Base-by-base conservation (phyloP, 1,284 basidiomycete genomes). In the Ganoderma lingzhi region DNA sequence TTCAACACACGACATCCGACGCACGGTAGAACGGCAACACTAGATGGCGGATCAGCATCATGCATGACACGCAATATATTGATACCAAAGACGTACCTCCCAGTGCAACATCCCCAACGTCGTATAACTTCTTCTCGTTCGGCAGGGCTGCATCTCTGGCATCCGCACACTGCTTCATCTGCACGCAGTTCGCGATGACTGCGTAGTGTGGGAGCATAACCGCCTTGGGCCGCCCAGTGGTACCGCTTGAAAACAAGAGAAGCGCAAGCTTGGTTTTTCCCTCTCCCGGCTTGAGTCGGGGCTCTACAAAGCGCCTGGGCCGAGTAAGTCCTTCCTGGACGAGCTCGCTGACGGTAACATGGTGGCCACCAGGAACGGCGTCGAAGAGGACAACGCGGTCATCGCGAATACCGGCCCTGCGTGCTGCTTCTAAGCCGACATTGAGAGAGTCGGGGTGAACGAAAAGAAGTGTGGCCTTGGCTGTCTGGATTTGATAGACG, bases 171-270 rank as follows among this genome's bases (percentile, higher is more conserved):
- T 81, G 76, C 19, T 84, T 84, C 76, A 84, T 86, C 77, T 92
- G 91, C 10, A 92, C 78, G 6, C 91, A 78, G 76, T 93, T 94
- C 45, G 90, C 86, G 59, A 93, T 88, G 2, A 92, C 84, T 3
- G 87, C 80, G 75, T 87, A 88, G 48, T 72, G 70, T 55, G 70
- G 69, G 41, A 74, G 72, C 69, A 72, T 69, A 19, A 74, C 73
- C 12, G 73, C 70, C 85, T 95, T 95, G 1, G 94, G 92, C 75
- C 86, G 89, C 8, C 94, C 94, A 71, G 94, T 96, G 1, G 94
- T 96, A 17, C 94, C 94, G 67, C 90, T 93, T 0, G 92, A 94
- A 78, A 95, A 94, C 62, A 85, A 90, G 48, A 94, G 80, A 72
- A 95, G 90, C 0, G 94, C 94, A 4, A 94, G 73, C 70, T 90